These are phyloP conservation scores for Lasiodiplodia gonubiensis DNA, from an alignment of 2,329 filamentous ascomycete species.

Conservation along the genomic window DNA sequence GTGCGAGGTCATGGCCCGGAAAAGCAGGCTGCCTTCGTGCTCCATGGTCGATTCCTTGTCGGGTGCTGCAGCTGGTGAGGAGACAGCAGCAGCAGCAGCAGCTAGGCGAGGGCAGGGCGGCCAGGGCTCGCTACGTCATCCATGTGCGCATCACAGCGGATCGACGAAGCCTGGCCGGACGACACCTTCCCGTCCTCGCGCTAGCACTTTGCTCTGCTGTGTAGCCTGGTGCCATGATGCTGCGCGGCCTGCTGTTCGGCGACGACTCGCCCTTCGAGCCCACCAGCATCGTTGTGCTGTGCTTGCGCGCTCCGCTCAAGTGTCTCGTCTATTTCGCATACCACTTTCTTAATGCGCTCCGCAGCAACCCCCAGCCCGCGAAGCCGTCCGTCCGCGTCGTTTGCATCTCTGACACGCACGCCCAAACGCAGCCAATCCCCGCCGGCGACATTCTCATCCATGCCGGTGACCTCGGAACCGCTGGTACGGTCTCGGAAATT, in stretches of 20 bases:
- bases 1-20: slow-evolving; percentile 25
- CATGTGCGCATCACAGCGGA: slow-evolving; percentile 14
- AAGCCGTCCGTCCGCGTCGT: slow-evolving; percentile 73
- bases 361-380: slow-evolving; percentile 67
- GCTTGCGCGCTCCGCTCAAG: slow-evolving; percentile 24
- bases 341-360: slow-evolving; percentile 68
- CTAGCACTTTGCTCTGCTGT: not conserved
- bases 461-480: slow-evolving; percentile 81
- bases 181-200: not conserved
- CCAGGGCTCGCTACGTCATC: slow-evolving; percentile 10
- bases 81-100: not conserved
- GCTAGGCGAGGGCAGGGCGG: not conserved
- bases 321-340: slow-evolving; percentile 63
- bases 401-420: slow-evolving; percentile 90
- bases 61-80: not conserved
- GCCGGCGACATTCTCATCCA: slow-evolving; percentile 86
- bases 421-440: slow-evolving; percentile 66
- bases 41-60: slow-evolving; percentile 12
- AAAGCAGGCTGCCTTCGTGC: slow-evolving; percentile 25
- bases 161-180: not conserved
- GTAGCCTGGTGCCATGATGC: slow-evolving; percentile 8
- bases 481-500: slow-evolving; percentile 73
- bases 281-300: slow-evolving; percentile 10
- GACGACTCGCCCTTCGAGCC: slow-evolving; percentile 28
- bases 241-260: slow-evolving; percentile 22